phyloP scores from a whole-genome alignment of 2,329 filamentous ascomycete species.

The Cladorrhinum sp. region DNA sequence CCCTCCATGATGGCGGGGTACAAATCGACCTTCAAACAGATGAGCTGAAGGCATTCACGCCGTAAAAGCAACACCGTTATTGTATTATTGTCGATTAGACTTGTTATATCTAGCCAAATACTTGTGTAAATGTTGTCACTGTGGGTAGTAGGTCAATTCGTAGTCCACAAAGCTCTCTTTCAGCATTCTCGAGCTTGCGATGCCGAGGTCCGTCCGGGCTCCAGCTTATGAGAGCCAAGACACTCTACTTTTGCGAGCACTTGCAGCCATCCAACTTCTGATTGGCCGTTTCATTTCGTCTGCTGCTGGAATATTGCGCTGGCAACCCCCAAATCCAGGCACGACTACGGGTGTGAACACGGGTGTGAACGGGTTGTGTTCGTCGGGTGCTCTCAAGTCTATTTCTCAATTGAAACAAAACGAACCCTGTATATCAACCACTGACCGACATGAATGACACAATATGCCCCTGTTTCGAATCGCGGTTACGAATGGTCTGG shows the following conservation, averaged over 20 bases:
- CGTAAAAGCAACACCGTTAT: neutral
- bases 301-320: constrained; percentile 5
- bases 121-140: neutral
- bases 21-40: neutral
- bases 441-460: neutral
- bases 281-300: constrained; percentile 12
- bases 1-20: constrained; percentile 7
- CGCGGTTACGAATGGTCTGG: neutral
- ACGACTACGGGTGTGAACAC: neutral
- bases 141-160: neutral
- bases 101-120: neutral
- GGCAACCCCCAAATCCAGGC: constrained; percentile 3
- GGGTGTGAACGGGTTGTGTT: neutral
- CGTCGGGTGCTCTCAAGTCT: neutral
- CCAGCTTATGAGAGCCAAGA: constrained; percentile 1
- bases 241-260: neutral
- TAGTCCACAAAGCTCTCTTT: neutral
- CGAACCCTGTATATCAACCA: no score
- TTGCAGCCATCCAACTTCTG: neutral
- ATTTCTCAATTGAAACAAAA: constrained; percentile 14
- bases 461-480: neutral
- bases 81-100: neutral
- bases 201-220: constrained; percentile 11
- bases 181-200: neutral
- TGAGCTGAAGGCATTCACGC: neutral